Base-by-base conservation (phyloP, 148 eudicot species). In the Hydrangea macrophylla region DNA sequence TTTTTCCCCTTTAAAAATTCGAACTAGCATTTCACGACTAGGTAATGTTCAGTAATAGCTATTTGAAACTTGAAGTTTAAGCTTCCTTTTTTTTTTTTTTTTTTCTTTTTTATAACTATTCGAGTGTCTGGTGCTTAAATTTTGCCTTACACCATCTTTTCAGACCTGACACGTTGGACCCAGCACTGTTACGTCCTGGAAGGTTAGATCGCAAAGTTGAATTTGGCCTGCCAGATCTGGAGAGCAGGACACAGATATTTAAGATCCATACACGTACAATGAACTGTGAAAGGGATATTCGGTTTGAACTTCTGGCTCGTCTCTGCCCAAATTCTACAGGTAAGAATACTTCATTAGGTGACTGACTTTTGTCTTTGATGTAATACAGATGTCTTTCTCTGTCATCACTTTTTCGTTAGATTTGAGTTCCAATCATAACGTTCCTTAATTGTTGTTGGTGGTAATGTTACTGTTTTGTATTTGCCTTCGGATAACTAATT, bases 311-410 rank as follows among this genome's bases (percentile, higher is more conserved):
- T 58, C 79, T 92, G 63, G 98, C 98, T 72, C 92, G 98, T 26
- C 94, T 92, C 56, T 92, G 98, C 84, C 98, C 98, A 18, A 92
- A 92, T 73, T 88, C 94, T 37, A 92, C 96, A 35, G 98, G 98
- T 92, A 71, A 13, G 26, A 2, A 6, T 40, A 23, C 51, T 66
- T 35, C 8, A 3, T 35, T 3, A 35, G 39, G 8, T 4, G 5
- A 48, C 53, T n/a, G n/a, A n/a, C n/a, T n/a, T n/a, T n/a, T n/a
- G n/a, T n/a, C n/a, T n/a, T n/a, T n/a, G n/a, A n/a, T n/a, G n/a
- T n/a, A n/a, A n/a, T n/a, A n/a, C n/a, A n/a, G n/a, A n/a, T n/a
- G n/a, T n/a, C n/a, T n/a, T n/a, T n/a, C n/a, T n/a, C n/a, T n/a
- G n/a, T n/a, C n/a, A n/a, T n/a, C n/a, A n/a, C n/a, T n/a, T n/a